phyloP scores from a whole-genome alignment of 129 eudicot genomes.

The Ambrosia trifida region DNA sequence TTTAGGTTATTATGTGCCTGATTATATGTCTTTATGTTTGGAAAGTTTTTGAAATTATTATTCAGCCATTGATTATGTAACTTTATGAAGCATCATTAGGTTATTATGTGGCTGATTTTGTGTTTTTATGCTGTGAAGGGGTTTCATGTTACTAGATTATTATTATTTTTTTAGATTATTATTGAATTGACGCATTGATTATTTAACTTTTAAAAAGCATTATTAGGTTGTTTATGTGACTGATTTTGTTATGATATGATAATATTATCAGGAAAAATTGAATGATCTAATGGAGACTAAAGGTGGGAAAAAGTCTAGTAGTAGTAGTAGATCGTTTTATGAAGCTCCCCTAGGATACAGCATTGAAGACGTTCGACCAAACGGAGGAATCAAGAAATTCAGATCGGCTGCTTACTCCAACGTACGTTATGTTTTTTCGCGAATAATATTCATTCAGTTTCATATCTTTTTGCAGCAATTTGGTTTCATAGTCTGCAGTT shows the following conservation, averaged over 20 bases:
- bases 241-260: neutral
- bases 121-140: no score
- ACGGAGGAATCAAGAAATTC: constrained; percentile 99
- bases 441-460: neutral
- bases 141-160: no score
- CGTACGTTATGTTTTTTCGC: constrained; percentile 47
- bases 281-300: constrained; percentile 95
- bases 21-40: no score
- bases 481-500: neutral
- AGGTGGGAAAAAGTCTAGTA: constrained; percentile 98
- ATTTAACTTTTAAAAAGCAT: no score
- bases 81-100: no score
- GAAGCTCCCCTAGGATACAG: constrained; percentile 99
- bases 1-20: no score
- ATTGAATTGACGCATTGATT: no score
- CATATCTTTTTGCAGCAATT: neutral
- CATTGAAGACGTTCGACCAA: constrained; percentile 99
- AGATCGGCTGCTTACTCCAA: constrained; percentile 99
- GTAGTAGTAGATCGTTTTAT: constrained; percentile 64
- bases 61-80: no score
- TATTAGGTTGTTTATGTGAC: neutral
- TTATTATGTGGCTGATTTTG: no score
- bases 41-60: no score
- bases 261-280: constrained; percentile 38
- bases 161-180: no score